A percentile compares a stretch with the other conserved stretches of the same genome.
phyloP scores from a whole-genome alignment of 495 filamentous ascomycete species.

The Xylaria sp. region DNA sequence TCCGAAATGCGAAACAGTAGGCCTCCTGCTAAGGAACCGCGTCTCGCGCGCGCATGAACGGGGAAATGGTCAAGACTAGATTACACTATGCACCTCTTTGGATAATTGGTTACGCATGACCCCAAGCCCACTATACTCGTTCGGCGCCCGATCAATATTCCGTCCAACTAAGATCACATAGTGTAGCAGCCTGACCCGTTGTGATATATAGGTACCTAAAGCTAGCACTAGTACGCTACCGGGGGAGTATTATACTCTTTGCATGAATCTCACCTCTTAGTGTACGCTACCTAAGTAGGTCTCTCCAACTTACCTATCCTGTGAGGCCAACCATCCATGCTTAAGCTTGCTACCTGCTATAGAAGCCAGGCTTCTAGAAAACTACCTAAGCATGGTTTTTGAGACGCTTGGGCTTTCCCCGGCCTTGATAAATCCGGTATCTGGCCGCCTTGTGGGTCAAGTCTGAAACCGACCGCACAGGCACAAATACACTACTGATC shows the following conservation, averaged over 20 bases:
- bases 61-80: background rate
- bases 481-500: background rate
- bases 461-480: constrained; percentile 3
- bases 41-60: constrained; percentile 11
- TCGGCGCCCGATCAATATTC: constrained; percentile 9
- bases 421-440: background rate
- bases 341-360: background rate
- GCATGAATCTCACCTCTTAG: constrained; percentile 22
- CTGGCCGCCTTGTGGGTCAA: constrained; percentile 14
- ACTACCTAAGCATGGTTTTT: background rate
- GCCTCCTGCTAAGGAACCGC: constrained; percentile 11
- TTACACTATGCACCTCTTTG: constrained; percentile 13
- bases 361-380: constrained; percentile 18
- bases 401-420: constrained; percentile 12
- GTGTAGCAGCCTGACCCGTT: constrained; percentile 15
- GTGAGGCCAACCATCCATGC: background rate
- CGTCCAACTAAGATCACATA: constrained; percentile 3
- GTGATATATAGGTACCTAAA: constrained; percentile 4
- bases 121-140: constrained; percentile 10
- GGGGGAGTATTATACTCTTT: background rate
- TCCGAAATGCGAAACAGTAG: constrained; percentile 19
- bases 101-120: constrained; percentile 14
- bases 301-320: constrained; percentile 1
- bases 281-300: background rate
- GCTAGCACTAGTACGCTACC: background rate